phyloP scores from a whole-genome alignment of 768 basidiomycete genomes.

The Tulasnella calospora region DNA sequence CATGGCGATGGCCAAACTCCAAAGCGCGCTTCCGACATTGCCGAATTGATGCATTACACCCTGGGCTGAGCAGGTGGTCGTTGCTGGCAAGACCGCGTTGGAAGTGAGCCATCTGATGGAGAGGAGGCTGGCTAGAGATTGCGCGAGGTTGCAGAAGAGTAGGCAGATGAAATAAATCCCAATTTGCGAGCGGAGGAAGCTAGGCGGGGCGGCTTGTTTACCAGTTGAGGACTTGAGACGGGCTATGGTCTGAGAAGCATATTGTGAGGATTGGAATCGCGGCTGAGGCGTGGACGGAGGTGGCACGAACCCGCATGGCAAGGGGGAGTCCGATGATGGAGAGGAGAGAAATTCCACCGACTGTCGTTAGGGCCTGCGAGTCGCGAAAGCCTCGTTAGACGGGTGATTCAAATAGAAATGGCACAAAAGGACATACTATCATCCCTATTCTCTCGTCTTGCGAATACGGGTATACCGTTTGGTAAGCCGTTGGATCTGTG shows the following conservation, averaged over 20 bases:
- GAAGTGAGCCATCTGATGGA: conserved; percentile 11
- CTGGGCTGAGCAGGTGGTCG: not conserved
- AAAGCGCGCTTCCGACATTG: conserved; percentile 24
- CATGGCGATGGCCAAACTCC: conserved; percentile 22
- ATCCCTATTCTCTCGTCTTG: conserved; percentile 8
- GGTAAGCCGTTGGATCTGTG: not conserved
- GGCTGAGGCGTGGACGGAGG: not conserved
- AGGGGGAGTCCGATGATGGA: not conserved
- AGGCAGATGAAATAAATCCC: conserved; percentile 19
- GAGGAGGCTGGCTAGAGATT: not conserved
- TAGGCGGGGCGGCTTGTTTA: not conserved
- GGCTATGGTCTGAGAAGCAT: not conserved
- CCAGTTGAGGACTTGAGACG: not conserved
- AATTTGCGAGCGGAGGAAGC: conserved; percentile 7
- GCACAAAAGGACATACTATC: not conserved
- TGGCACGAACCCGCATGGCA: not conserved
- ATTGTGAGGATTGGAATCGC: not conserved
- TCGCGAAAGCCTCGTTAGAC: not conserved
- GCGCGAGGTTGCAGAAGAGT: conserved; percentile 18
- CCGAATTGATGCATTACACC: conserved; percentile 19
- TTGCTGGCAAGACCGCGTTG: not conserved
- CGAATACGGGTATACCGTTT: not conserved
- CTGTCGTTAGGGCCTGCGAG: not conserved
- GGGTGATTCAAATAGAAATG: not conserved
- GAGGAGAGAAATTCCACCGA: conserved; percentile 2